Evolutionary conservation across 1,139 yeast species (phyloP), one percentile per base, ranked within the genome.

Genomic region (Sugiyamaella paludigena): DNA sequence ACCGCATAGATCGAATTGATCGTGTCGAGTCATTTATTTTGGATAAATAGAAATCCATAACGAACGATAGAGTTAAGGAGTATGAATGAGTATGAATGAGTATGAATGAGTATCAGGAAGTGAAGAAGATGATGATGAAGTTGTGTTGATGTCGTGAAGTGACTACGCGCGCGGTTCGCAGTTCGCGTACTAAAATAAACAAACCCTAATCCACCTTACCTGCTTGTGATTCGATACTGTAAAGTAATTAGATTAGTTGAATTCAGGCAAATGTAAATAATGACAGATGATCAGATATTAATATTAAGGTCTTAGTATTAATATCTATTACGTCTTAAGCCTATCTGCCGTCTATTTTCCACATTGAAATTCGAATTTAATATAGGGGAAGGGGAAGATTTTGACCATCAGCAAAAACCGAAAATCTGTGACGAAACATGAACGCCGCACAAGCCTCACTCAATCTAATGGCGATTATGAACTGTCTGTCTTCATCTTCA

Each of bases 1-100:
- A 81, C 47, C 75, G 65, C 8, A 74, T 69, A 1, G 71, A 62
- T 37, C 59, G 61, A 35, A 62, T 65, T 7, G 67, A 70, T 49
- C 62, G 58, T 0, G 69, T 60, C 28, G 59, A 46, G 32, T 61
- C 63, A 7, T 52, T 54, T 12, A 64, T 53, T 41, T 57, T 57
- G 12, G 54, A 50, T n/a, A 64, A 48, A 43, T 58, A 58, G 35
- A 58, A 58, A 19, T 58, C 64, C 59, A 59, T 54, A 13, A 38
- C 12, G 15, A 12, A 11, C 7, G 24, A 6, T 26, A 7, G 11
- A 28, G 19, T 27, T 41, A 7, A 27, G 16, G 34, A 24, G 26
- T 10, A 36, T 28, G 15, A 29, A 27, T 37, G 32, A n/a, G n/a
- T n/a, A n/a, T n/a, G n/a, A n/a, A n/a, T 19, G 5, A 19, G 24